Percentiles rank a stretch among this genome's conserved stretches.
Conservation (phyloP, 129 eudicot genomes). For the Arctium minus region DNA sequence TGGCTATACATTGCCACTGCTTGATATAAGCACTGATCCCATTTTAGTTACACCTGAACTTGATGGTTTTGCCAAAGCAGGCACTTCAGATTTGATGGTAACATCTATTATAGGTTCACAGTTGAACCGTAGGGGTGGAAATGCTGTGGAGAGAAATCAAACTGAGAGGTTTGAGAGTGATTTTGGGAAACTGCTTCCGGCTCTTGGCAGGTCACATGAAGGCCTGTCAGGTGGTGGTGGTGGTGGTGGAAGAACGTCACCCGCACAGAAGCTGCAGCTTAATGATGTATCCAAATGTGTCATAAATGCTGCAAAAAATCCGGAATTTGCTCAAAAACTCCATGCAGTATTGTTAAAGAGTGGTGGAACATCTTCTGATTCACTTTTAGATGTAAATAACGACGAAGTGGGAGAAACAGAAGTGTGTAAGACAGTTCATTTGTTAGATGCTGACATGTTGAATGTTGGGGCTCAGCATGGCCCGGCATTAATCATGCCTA, state of each 20-base stretch:
- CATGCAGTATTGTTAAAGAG: conserved; percentile 55
- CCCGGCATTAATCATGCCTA: conserved; percentile 22
- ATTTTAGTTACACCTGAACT: conserved; percentile 29
- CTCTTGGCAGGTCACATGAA: conserved; percentile 37
- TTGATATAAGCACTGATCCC: conserved; percentile 36
- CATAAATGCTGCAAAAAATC: conserved; percentile 58
- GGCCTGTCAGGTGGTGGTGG: conserved; percentile 21
- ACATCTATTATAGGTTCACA: conserved; percentile 26
- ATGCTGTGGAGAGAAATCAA: conserved; percentile 24
- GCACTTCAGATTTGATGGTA: conserved; percentile 29
- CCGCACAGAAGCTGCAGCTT: conserved; percentile 50
- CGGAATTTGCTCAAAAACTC: conserved; percentile 64
- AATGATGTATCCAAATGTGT: conserved; percentile 60
- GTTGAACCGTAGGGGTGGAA: conserved; percentile 26
- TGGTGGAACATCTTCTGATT: conserved; percentile 43
- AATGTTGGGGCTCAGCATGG: conserved; percentile 18
- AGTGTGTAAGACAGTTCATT: conserved; percentile 27
- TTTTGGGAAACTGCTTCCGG: conserved; percentile 44
- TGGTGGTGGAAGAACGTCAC: conserved; percentile 41
- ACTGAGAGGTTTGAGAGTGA: conserved; percentile 48
- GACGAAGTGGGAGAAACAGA: conserved; percentile 32
- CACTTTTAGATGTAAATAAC: conserved; percentile 29
- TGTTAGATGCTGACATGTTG: conserved; percentile 29
- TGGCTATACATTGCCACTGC: conserved; percentile 27
- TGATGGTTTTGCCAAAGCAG: conserved; percentile 29